Evolutionary conservation across 2,329 filamentous ascomycete genomes (phyloP).

Genomic region (Blastomyces percursus): DNA sequence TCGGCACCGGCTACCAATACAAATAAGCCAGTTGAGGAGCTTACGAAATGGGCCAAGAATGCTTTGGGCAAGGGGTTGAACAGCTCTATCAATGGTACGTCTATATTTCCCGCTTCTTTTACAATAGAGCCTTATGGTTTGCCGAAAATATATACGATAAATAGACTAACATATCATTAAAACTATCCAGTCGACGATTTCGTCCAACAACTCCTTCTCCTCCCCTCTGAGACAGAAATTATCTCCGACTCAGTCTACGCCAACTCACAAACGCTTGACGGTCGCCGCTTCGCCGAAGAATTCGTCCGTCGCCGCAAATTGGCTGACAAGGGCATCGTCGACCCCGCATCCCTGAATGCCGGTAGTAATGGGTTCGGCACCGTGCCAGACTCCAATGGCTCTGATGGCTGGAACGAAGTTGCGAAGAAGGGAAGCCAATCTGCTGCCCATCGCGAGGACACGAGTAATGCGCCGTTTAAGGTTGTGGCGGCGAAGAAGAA

Average conservation of each 20-base stretch:
- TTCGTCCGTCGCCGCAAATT: slow-evolving; percentile 87
- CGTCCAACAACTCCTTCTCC: slow-evolving; percentile 59
- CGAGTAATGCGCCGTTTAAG: slow-evolving; percentile 58
- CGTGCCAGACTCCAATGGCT: slow-evolving; percentile 37
- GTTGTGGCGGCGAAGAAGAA: slow-evolving; percentile 91
- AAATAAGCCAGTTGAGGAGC: slow-evolving; percentile 71
- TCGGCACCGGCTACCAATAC: slow-evolving; percentile 35
- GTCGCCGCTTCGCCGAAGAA: slow-evolving; percentile 85
- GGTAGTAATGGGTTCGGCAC: slow-evolving; percentile 34
- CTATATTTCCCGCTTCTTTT: neutral
- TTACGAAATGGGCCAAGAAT: slow-evolving; percentile 80
- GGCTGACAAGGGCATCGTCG: slow-evolving; percentile 80
- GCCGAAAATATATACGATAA: neutral
- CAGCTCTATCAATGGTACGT: slow-evolving; percentile 55
- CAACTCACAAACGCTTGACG: slow-evolving; percentile 79
- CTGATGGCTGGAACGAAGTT: slow-evolving; percentile 87
- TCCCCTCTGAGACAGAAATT: slow-evolving; percentile 66
- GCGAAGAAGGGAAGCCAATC: slow-evolving; percentile 68
- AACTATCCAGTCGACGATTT: slow-evolving; percentile 61
- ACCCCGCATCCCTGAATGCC: slow-evolving; percentile 47
- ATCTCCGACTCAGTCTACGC: slow-evolving; percentile 86
- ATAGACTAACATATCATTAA: slow-evolving; percentile 16
- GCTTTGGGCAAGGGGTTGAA: slow-evolving; percentile 66
- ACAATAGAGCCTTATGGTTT: neutral
- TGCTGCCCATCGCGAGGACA: slow-evolving; percentile 39